A percentile compares a stretch with the other conserved stretches of the same genome.
phyloP scores from a whole-genome alignment of 108 stramenopile species.

The Bacterosira constricta region DNA sequence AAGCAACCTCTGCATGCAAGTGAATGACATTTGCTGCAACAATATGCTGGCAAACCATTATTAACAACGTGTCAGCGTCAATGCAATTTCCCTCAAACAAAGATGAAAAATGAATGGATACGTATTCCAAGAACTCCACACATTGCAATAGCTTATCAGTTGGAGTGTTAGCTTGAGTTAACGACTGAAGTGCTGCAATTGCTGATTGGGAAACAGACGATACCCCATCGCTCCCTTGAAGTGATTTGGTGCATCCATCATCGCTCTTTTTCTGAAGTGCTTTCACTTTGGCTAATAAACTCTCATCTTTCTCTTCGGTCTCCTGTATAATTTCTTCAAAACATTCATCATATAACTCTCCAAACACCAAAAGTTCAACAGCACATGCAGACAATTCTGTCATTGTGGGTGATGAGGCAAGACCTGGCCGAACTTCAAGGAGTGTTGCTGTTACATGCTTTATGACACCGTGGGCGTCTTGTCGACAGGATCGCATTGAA shows the following conservation, averaged over 20 bases:
- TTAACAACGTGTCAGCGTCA: slow-evolving; percentile 78
- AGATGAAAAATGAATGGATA: slow-evolving; percentile 69
- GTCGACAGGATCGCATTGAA: slow-evolving; percentile 49
- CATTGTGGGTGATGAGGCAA: slow-evolving; percentile 63
- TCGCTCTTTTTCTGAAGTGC: slow-evolving; percentile 25
- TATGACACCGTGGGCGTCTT: slow-evolving; percentile 83
- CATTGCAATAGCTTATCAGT: slow-evolving; percentile 76
- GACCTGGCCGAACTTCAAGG: slow-evolving; percentile 74
- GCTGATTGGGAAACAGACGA: slow-evolving; percentile 53
- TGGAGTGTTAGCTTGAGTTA: slow-evolving; percentile 72
- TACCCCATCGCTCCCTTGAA: slow-evolving; percentile 12
- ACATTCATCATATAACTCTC: slow-evolving; percentile 70
- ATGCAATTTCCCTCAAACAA: slow-evolving; percentile 43
- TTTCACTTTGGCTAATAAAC: slow-evolving; percentile 51
- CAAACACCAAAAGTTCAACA: slow-evolving; percentile 83
- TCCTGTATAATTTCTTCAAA: slow-evolving; percentile 39
- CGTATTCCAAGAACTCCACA: slow-evolving; percentile 68
- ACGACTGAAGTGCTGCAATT: slow-evolving; percentile 47
- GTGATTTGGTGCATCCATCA: neutral
- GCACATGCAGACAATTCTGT: slow-evolving; percentile 78
- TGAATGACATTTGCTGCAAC: slow-evolving; percentile 58
- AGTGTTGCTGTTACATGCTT: slow-evolving; percentile 87
- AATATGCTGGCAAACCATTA: slow-evolving; percentile 85
- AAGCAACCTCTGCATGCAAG: slow-evolving; percentile 82
- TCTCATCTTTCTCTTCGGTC: slow-evolving; percentile 38